Conservation (phyloP, 768 basidiomycete genomes). For the Naematelia aurantialba region DNA sequence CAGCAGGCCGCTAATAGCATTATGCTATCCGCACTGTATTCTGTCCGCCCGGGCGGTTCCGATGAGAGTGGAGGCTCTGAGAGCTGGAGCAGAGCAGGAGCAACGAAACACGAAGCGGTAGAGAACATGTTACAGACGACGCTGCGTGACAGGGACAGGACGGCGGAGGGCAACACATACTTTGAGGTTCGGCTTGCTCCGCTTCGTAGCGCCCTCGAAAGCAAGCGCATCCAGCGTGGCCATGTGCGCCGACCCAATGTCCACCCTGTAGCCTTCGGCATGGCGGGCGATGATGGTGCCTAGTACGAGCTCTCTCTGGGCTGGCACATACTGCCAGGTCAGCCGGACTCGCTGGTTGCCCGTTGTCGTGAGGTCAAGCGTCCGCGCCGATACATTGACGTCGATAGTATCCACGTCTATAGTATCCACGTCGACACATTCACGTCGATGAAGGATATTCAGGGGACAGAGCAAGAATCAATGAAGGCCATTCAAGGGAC, state of each 20-base stretch:
- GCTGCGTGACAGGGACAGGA: background rate
- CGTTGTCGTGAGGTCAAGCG: background rate
- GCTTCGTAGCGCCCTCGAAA: slow-evolving; percentile 92
- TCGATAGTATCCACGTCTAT: slow-evolving; percentile 3
- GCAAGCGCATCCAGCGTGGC: slow-evolving; percentile 84
- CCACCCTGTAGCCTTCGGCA: slow-evolving; percentile 88
- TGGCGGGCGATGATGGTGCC: slow-evolving; percentile 73
- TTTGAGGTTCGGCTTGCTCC: slow-evolving; percentile 90
- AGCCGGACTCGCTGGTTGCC: background rate
- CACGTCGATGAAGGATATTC: slow-evolving; percentile 6
- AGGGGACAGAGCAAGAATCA: slow-evolving; percentile 1
- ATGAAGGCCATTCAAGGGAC: too few species aligned
- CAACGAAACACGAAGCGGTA: background rate
- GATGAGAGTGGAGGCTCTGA: too few species aligned
- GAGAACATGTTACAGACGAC: background rate
- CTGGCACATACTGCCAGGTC: slow-evolving; percentile 73
- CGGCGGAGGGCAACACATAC: slow-evolving; percentile 50
- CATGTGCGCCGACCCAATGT: slow-evolving; percentile 82
- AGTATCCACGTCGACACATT: background rate
- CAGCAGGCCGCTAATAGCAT: too few species aligned
- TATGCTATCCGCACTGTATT: too few species aligned
- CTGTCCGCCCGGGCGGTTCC: too few species aligned
- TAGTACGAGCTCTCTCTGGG: slow-evolving; percentile 81
- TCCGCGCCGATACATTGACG: background rate
- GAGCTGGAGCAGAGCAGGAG: background rate